These are phyloP conservation scores for Ecytonucleospora hepatopenaei DNA, from an alignment of 371 early-diverging fungal species.

Conservation along the genomic window DNA sequence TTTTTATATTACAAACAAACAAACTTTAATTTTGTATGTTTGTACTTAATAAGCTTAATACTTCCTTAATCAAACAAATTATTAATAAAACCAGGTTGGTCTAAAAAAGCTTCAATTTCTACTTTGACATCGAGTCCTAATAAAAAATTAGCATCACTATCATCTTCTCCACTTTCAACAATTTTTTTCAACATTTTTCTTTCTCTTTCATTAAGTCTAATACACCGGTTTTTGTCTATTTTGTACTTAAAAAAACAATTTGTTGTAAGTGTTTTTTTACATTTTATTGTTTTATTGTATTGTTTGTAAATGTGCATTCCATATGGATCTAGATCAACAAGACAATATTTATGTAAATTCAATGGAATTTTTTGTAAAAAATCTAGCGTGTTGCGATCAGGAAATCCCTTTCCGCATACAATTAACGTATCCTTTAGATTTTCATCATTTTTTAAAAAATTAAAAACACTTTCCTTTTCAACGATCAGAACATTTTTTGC, in stretches of 20 bases:
- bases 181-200: not conserved
- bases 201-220: not conserved
- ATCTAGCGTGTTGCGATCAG: constrained; percentile 48
- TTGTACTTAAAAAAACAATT: not conserved
- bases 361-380: constrained; percentile 34
- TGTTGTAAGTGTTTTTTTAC: not conserved
- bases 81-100: not conserved
- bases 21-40: not conserved
- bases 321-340: constrained; percentile 56
- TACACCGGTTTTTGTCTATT: not conserved
- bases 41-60: not conserved
- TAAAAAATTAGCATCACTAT: not conserved
- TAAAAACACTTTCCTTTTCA: constrained; percentile 55
- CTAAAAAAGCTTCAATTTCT: not conserved
- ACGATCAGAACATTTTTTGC: constrained; percentile 39
- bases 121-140: not conserved
- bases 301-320: constrained; percentile 50
- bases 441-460: constrained; percentile 15
- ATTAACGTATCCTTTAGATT: constrained; percentile 4
- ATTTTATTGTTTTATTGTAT: constrained; percentile 31
- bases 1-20: no score
- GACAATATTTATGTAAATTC: constrained; percentile 29
- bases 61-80: not conserved
- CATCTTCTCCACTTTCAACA: not conserved
- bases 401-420: constrained; percentile 57